Percentiles rank a stretch among this genome's conserved stretches.
phyloP scores from a whole-genome alignment of 257 asterid genomes.

The Verbena officinalis region DNA sequence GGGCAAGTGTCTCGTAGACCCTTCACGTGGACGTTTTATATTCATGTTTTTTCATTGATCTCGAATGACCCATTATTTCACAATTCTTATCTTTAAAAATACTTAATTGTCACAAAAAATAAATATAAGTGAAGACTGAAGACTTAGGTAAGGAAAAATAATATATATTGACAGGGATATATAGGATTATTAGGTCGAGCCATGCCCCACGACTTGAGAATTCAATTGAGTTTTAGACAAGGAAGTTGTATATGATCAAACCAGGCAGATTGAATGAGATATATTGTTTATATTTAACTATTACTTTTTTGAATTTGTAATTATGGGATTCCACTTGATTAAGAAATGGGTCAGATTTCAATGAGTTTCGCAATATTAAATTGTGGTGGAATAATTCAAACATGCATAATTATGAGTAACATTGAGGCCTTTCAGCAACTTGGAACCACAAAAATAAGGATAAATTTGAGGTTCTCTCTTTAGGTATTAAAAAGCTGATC shows the following conservation, averaged over 20 bases:
- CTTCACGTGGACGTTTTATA: constrained; percentile 3
- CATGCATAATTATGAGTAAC: too few relatives aligned
- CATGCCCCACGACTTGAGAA: background rate
- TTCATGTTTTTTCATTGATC: background rate
- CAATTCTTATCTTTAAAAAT: background rate
- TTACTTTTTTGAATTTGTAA: background rate
- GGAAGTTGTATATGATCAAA: too few relatives aligned
- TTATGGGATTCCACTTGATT: background rate
- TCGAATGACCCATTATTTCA: background rate
- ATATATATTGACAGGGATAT: background rate
- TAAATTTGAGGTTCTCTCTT: too few relatives aligned
- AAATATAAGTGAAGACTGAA: background rate
- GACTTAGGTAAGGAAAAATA: background rate
- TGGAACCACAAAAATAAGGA: too few relatives aligned
- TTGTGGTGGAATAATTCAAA: too few relatives aligned
- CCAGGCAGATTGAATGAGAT: background rate
- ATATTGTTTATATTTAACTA: background rate
- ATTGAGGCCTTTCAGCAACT: too few relatives aligned
- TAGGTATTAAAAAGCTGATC: too few relatives aligned
- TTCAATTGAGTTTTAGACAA: background rate
- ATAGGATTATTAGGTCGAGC: constrained; percentile 8
- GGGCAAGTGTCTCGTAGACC: background rate
- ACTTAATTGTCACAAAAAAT: background rate
- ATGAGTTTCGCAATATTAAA: too few relatives aligned
- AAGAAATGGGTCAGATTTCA: background rate